Base-by-base conservation (phyloP, 2,329 filamentous ascomycete species). In the Tolypocladium paradoxum region DNA sequence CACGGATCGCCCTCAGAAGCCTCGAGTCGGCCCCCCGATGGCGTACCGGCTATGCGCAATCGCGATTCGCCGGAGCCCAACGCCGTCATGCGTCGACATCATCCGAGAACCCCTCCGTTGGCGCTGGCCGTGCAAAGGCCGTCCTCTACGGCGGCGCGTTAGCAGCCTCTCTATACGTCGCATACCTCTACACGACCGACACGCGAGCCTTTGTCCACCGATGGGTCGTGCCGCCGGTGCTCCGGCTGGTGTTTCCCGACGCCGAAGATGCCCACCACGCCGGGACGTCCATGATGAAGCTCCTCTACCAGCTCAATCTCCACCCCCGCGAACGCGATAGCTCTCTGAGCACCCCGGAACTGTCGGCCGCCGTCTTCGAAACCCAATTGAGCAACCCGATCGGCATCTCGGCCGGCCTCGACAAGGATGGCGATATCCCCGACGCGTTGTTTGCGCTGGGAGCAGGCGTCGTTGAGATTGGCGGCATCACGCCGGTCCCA, bases 391-490 rank as follows among this genome's bases (percentile, higher is more conserved):
- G 81, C 62, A 97, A 96, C 70, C 93, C 93, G 1, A 84, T 99
- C 62, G 93, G 87, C 53, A 96, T 95, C 57, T 95, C 90, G n/a
- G 93, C 90, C 6, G 93, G 93, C 11, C 83, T 99, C 45, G 93
- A 97, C 74, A 97, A 99, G 76, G 82, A 95, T 64, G 93, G 85
- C 52, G 89, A 96, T 57, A 85, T 97, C 52, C 88, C 91, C 1
- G 87, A 92, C 62, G 80, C 85, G 16, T 76, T 99, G 36, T 88
- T 97, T 65, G 89, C 84, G 8, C 74, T 96, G 3, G 93, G 93
- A 34, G 85, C 92, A 27, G 85, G 84, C 3, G 78, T 97, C 37
- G 89, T 99, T 33, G 93, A 99, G 67, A 87, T 99, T 2, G 93
- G 93, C 56, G 93, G 92, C 48, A 86, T 87, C 61, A 97, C 91